These are phyloP conservation scores for Beverwykella pulmonaria DNA, from an alignment of 495 filamentous ascomycete species.

Conservation along the genomic window DNA sequence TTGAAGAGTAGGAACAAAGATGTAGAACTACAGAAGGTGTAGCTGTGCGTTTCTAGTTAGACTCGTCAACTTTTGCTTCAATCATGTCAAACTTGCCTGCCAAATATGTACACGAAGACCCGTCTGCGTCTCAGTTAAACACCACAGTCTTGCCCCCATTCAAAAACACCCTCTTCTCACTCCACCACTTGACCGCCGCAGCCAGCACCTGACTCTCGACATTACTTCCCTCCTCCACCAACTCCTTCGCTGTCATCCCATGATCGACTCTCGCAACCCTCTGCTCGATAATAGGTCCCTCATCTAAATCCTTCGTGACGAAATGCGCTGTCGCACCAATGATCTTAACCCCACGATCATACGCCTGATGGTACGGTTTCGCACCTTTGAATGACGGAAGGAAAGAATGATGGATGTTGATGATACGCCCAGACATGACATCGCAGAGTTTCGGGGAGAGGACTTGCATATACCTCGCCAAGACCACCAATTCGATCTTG, in stretches of 20 bases:
- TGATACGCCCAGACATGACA: constrained; percentile 72
- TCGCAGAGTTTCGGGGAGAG: constrained; percentile 68
- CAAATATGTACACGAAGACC: constrained; percentile 2
- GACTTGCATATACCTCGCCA: constrained; percentile 86
- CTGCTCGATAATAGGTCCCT: constrained; percentile 81
- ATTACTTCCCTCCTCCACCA: constrained; percentile 73
- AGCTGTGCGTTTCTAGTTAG: no score
- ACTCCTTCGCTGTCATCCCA: constrained; percentile 67
- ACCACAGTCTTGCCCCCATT: constrained; percentile 76
- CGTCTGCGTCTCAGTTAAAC: constrained; percentile 53
- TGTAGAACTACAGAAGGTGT: background rate
- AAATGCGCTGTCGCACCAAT: constrained; percentile 78
- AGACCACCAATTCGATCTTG: constrained; percentile 69
- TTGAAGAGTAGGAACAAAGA: no score
- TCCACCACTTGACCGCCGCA: constrained; percentile 72
- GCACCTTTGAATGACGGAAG: constrained; percentile 78
- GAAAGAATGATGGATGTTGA: constrained; percentile 84
- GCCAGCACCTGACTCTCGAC: constrained; percentile 74
- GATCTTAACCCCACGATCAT: constrained; percentile 77
- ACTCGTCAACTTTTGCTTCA: no score
- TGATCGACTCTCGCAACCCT: constrained; percentile 70
- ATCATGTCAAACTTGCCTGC: no score
- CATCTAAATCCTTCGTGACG: constrained; percentile 73
- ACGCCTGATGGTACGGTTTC: constrained; percentile 80
- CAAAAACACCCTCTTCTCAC: constrained; percentile 69